A percentile compares a stretch with the other conserved stretches of the same genome.
phyloP scores from a whole-genome alignment of 192 early-diverging fungal species.

The Coemansia sp. region DNA sequence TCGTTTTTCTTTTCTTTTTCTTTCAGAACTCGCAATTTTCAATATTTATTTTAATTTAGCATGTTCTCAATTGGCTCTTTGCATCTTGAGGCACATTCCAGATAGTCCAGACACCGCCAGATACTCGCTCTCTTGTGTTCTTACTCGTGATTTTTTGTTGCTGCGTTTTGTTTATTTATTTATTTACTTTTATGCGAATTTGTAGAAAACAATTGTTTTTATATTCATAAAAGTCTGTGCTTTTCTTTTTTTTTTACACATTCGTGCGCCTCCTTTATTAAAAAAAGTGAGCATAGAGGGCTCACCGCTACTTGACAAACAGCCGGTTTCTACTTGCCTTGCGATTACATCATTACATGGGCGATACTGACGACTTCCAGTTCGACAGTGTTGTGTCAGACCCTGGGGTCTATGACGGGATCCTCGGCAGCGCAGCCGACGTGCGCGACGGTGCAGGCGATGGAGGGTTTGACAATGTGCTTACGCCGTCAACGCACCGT shows the following conservation, averaged over 20 bases:
- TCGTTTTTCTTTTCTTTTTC: background rate
- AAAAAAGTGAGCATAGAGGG: background rate
- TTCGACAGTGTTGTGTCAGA: slow-evolving; percentile 48
- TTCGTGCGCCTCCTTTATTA: background rate
- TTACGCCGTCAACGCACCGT: slow-evolving; percentile 18
- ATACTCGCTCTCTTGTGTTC: background rate
- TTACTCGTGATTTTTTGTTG: background rate
- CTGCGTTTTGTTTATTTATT: background rate
- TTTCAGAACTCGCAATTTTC: background rate
- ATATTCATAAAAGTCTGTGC: background rate
- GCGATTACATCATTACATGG: slow-evolving; percentile 21
- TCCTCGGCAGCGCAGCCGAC: slow-evolving; percentile 16
- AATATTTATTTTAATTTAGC: background rate
- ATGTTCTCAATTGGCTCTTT: background rate
- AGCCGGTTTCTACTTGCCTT: background rate
- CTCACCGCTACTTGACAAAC: background rate
- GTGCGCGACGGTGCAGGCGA: background rate
- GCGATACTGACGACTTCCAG: slow-evolving; percentile 33
- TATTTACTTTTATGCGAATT: background rate
- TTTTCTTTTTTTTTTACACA: slow-evolving; percentile 1
- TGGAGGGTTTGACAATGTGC: slow-evolving; percentile 1
- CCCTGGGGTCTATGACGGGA: slow-evolving; percentile 16
- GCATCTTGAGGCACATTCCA: background rate
- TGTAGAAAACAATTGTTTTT: slow-evolving; percentile 8
- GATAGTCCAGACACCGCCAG: background rate